Percentiles rank a stretch among this genome's conserved stretches.
Conservation (phyloP, 129 eudicot species). For the Helichrysum umbraculigerum region DNA sequence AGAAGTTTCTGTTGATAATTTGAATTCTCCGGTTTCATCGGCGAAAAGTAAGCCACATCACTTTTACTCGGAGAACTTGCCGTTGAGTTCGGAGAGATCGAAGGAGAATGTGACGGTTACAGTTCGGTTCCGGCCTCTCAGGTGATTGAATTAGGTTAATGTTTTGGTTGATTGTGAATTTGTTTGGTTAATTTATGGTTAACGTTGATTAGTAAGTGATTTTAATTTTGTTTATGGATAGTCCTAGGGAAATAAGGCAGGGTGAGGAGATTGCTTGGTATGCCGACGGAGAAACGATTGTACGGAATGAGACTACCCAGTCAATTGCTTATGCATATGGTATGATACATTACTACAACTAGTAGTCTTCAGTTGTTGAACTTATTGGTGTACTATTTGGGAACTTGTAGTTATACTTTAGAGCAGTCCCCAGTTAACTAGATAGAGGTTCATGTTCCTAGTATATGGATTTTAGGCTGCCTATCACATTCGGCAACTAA, state of each 20-base stretch:
- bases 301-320: conserved; percentile 74
- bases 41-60: conserved; percentile 59
- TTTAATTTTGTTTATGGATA: conserved; percentile 28
- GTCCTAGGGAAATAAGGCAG: conserved; percentile 92
- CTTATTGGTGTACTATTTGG: conserved; percentile 16
- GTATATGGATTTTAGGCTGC: conserved; percentile 12
- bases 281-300: conserved; percentile 96
- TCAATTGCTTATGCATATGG: conserved; percentile 96
- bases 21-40: conserved; percentile 71
- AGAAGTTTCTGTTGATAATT: conserved; percentile 54
- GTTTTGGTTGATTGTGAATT: neutral
- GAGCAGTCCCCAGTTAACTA: conserved; percentile 21
- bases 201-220: neutral
- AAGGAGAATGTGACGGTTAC: conserved; percentile 97
- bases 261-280: conserved; percentile 99
- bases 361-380: conserved; percentile 3
- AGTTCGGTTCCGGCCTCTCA: conserved; percentile 95
- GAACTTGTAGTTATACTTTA: conserved; percentile 12
- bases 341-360: conserved; percentile 33
- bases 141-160: conserved; percentile 41
- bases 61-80: conserved; percentile 46
- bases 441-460: conserved; percentile 1
- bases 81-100: conserved; percentile 60
- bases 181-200: neutral
- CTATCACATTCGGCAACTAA: conserved; percentile 1